Evolutionary conservation across 2,329 filamentous ascomycete genomes (phyloP).

Genomic region (Paraphoma chrysanthemicola): DNA sequence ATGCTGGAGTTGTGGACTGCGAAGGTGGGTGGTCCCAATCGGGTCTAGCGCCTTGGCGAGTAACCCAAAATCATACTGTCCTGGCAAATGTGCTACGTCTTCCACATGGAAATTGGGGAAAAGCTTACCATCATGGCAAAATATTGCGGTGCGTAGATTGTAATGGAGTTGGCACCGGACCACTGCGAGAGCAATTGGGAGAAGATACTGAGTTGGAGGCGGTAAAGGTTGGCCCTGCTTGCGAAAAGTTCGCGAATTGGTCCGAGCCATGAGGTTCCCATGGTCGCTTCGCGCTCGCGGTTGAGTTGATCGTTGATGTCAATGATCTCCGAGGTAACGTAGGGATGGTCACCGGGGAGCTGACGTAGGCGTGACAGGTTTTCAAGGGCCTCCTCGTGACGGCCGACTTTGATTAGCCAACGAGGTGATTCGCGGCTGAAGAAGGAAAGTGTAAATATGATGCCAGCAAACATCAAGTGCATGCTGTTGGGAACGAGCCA

Average conservation of each 20-base stretch:
- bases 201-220: constrained; percentile 71
- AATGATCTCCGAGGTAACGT: constrained; percentile 67
- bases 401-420: constrained; percentile 71
- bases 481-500: constrained; percentile 75
- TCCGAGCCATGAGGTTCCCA: constrained; percentile 69
- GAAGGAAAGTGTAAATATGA: constrained; percentile 75
- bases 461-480: constrained; percentile 77
- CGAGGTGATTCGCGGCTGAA: constrained; percentile 74
- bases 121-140: constrained; percentile 54
- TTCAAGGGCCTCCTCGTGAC: constrained; percentile 63
- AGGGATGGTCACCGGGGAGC: constrained; percentile 65
- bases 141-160: constrained; percentile 76
- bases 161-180: constrained; percentile 76
- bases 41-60: no score
- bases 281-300: constrained; percentile 74
- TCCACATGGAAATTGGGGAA: no score
- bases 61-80: no score
- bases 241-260: constrained; percentile 73
- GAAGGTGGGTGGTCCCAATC: no score
- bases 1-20: no score
- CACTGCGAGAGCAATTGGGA: constrained; percentile 77
- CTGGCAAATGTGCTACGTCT: no score
- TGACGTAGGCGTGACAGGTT: constrained; percentile 66
- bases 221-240: constrained; percentile 73
- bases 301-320: constrained; percentile 71